Base-by-base conservation (phyloP, 805 yeast species). In the Diddensiella transvaalensis region DNA sequence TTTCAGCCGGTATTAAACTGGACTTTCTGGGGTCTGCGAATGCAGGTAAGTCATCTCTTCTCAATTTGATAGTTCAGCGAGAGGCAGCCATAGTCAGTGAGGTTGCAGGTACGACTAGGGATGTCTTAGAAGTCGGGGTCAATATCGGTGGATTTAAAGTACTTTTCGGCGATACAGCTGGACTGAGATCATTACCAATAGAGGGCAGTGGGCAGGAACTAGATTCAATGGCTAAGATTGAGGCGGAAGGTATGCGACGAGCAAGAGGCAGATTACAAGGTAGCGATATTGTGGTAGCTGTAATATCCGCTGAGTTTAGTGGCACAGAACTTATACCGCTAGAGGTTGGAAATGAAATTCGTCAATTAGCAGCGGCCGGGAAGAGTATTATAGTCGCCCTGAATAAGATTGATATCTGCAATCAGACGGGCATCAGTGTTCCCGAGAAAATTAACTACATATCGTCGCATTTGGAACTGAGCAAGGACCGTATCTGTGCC, bases 51-150 rank as follows among this genome's bases (percentile, higher is more conserved):
- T 89, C 96, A 2, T 87, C 96, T 1, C 67, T 93, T 8, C 65
- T 93, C 44, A 93, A 93, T 60, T 60, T 68, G n/a, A 64, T 93
- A 4, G 87, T 90, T 0, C 75, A 82, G 50, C 78, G 85, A 19
- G 95, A 89, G 19, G 85, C 88, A 15, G 95, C 96, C 0, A 88
- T 93, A 33, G 98, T 93, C 0, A 87, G 96, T 61, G 81, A 81
- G 33, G 78, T 86, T 3, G 95, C 96, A 1, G 99, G 99, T 0
- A 93, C 99, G 0, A 93, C 99, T 0, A 74, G 99, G 59, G 99
- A 93, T 60, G 70, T 87, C 0, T 77, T 93, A 21, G 95, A 89
- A 55, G 78, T 88, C 1, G 85, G 88, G 0, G 61, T 93, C 23
- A 90, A 90, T 60, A 78, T 93, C 2, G 75, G 77, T 29, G 99